phyloP scores from a whole-genome alignment of 1,284 basidiomycete species.

The Rhodotorula sp. region DNA sequence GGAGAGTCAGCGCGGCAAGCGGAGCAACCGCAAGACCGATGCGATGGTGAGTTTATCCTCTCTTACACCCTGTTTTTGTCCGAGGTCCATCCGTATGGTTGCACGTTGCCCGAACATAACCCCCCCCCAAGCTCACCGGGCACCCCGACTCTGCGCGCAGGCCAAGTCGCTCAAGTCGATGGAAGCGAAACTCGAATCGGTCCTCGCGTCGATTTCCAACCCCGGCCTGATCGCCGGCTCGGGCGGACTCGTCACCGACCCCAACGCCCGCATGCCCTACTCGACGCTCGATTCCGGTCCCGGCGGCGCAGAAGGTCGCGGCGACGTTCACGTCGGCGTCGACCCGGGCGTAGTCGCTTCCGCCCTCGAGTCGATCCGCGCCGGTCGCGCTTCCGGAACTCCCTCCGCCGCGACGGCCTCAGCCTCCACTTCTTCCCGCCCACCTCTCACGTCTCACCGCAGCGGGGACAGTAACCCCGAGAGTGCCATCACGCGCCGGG shows the following conservation, averaged over 20 bases:
- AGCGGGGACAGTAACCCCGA: constrained; percentile 13
- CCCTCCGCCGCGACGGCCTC: background rate
- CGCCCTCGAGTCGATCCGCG: constrained; percentile 24
- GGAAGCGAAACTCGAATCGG: constrained; percentile 86
- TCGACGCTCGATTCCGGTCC: constrained; percentile 27
- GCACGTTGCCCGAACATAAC: too few relatives aligned
- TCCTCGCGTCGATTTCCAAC: constrained; percentile 49
- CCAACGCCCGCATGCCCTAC: constrained; percentile 5
- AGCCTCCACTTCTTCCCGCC: background rate
- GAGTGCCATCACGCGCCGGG: constrained; percentile 20
- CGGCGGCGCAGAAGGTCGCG: constrained; percentile 26
- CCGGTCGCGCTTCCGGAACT: background rate
- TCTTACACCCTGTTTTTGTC: background rate
- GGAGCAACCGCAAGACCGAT: constrained; percentile 55
- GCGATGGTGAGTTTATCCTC: constrained; percentile 62
- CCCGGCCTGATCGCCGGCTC: constrained; percentile 35
- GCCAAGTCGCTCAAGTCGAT: constrained; percentile 86
- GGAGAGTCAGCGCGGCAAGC: constrained; percentile 88
- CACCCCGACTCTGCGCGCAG: background rate
- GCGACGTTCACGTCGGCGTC: constrained; percentile 25
- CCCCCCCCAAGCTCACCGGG: too few relatives aligned
- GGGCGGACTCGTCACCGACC: constrained; percentile 31
- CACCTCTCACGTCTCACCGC: background rate
- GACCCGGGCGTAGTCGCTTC: constrained; percentile 23
- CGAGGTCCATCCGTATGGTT: background rate